Conservation (phyloP, 441 rosid genomes). For the Aleurites moluccanus region DNA sequence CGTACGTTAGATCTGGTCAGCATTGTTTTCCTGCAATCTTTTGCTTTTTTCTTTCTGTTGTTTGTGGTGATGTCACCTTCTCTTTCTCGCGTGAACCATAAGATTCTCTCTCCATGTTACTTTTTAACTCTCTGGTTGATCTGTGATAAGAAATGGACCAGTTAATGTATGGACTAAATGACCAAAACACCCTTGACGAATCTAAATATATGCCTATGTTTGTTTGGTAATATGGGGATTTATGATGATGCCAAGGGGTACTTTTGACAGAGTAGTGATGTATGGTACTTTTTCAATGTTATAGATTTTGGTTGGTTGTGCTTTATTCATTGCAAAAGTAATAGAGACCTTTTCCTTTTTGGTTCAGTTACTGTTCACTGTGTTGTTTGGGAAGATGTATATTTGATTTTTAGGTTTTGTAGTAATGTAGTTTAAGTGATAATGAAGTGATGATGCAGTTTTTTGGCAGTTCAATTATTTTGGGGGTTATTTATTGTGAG, state of each 20-base stretch:
- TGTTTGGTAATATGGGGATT: not conserved
- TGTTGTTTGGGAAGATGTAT: constrained; percentile 6
- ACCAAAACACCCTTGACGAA: not conserved
- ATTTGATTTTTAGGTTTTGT: not conserved
- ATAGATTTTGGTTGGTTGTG: not conserved
- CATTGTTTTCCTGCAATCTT: not conserved
- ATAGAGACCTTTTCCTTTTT: not conserved
- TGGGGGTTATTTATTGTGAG: constrained; percentile 19
- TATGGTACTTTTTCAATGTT: not conserved
- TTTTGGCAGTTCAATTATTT: not conserved
- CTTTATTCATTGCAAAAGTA: not conserved
- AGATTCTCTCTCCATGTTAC: not conserved
- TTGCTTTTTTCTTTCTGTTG: not conserved
- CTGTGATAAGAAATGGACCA: not conserved
- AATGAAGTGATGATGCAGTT: not conserved
- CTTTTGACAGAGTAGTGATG: not conserved
- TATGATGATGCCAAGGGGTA: not conserved
- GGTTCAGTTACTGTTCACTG: constrained; percentile 5
- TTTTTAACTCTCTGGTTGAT: not conserved
- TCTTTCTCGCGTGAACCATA: not conserved
- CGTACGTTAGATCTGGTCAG: constrained; percentile 1
- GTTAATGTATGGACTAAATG: not conserved
- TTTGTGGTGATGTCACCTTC: not conserved
- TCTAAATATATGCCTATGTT: too few relatives aligned
- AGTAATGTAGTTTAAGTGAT: not conserved